A percentile compares a stretch with the other conserved stretches of the same genome.
phyloP scores from a whole-genome alignment of 768 basidiomycete genomes.

The Pulveroboletus sp. region DNA sequence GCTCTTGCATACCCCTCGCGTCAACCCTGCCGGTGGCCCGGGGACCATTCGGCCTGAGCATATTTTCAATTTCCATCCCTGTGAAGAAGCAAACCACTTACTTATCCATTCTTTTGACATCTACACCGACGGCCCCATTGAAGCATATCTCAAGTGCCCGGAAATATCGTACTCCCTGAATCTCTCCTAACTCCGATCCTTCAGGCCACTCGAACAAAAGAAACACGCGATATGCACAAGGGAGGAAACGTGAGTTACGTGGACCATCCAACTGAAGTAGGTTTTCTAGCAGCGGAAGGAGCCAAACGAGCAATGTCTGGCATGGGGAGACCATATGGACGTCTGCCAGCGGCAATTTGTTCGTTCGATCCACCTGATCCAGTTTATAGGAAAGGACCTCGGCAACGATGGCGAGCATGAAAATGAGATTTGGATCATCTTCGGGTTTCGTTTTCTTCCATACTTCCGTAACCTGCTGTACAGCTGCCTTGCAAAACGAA shows the following conservation, averaged over 20 bases:
- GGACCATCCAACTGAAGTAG: background rate
- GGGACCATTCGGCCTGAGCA: too few relatives aligned
- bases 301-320: slow-evolving; percentile 2
- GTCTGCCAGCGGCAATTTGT: background rate
- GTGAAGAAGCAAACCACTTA: too few relatives aligned
- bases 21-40: too few relatives aligned
- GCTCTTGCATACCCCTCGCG: background rate
- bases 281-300: background rate
- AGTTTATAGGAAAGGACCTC: slow-evolving; percentile 3
- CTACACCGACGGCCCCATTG: background rate
- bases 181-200: background rate
- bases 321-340: background rate
- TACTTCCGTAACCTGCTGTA: background rate
- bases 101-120: background rate
- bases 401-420: background rate
- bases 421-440: slow-evolving; percentile 1
- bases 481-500: background rate
- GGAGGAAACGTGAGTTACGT: slow-evolving; percentile 1
- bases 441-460: background rate
- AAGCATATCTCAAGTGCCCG: slow-evolving; percentile 4
- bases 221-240: slow-evolving; percentile 1
- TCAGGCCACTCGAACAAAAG: background rate
- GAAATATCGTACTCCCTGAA: background rate
- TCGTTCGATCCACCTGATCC: background rate
- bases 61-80: too few relatives aligned